Evolutionary conservation across 371 early-diverging fungal species (phyloP).

Genomic region (Mortierella sp.): DNA sequence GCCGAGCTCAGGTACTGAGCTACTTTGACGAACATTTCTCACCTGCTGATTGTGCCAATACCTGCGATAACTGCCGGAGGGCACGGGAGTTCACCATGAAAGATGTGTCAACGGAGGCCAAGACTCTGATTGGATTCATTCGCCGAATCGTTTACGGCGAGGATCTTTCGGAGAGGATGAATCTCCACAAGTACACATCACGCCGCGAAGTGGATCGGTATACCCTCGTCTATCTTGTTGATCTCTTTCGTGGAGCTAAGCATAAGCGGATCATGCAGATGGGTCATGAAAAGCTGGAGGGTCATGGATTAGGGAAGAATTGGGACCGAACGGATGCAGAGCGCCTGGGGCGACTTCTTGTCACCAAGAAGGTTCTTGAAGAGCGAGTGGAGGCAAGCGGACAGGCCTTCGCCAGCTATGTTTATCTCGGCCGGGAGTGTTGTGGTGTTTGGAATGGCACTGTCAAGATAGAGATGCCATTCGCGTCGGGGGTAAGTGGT

Average conservation of each 20-base stretch:
- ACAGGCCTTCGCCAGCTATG: constrained; percentile 57
- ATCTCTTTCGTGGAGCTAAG: constrained; percentile 83
- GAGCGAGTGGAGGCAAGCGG: constrained; percentile 67
- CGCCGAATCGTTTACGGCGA: constrained; percentile 51
- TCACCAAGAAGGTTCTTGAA: constrained; percentile 64
- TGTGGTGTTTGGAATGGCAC: constrained; percentile 56
- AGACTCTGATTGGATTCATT: constrained; percentile 62
- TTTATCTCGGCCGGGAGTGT: constrained; percentile 56
- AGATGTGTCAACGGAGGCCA: constrained; percentile 72
- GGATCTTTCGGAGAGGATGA: constrained; percentile 22
- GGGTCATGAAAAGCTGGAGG: constrained; percentile 61
- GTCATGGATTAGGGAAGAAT: constrained; percentile 73
- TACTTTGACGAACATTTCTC: constrained; percentile 97
- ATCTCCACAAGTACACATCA: constrained; percentile 31
- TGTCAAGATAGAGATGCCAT: constrained; percentile 51
- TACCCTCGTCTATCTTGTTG: constrained; percentile 80
- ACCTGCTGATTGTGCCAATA: constrained; percentile 71
- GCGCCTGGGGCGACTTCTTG: constrained; percentile 72
- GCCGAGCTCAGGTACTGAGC: constrained; percentile 89
- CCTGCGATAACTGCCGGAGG: constrained; percentile 95
- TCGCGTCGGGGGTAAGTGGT: constrained; percentile 48
- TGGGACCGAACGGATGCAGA: constrained; percentile 70
- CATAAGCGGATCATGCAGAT: constrained; percentile 62
- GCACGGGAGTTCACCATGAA: constrained; percentile 36
- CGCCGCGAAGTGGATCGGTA: constrained; percentile 60